Evolutionary conservation across 768 basidiomycete genomes (phyloP).

Genomic region (Lyophyllum atratum): DNA sequence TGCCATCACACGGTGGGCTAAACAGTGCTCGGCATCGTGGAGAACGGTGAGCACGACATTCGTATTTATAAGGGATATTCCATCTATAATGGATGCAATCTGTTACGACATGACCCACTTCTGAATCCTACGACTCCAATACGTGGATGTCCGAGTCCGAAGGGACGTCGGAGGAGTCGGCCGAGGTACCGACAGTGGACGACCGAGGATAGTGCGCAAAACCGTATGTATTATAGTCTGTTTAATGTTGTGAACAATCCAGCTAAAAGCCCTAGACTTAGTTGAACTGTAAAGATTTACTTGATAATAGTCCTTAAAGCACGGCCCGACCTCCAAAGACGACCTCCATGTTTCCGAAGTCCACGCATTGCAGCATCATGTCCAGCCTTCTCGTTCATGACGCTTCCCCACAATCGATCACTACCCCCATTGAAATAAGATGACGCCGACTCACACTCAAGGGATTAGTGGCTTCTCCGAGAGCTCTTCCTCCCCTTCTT

Average conservation of each 20-base stretch:
- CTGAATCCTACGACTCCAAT: not conserved
- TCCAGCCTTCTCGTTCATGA: not conserved
- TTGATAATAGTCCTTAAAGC: not conserved
- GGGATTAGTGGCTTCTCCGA: slow-evolving; percentile 1
- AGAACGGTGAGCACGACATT: not conserved
- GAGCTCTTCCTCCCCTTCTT: not conserved
- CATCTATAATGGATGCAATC: too few relatives aligned
- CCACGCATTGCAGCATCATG: not conserved
- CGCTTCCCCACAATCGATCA: not conserved
- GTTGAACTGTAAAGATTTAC: not conserved
- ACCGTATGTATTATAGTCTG: not conserved
- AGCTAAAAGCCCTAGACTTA: not conserved
- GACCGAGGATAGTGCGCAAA: not conserved
- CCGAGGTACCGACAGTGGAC: not conserved
- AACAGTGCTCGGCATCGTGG: not conserved
- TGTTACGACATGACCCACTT: not conserved
- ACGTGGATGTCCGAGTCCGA: not conserved
- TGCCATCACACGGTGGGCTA: not conserved
- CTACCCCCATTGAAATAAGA: not conserved
- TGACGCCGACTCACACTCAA: not conserved
- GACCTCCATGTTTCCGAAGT: not conserved
- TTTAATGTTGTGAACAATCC: not conserved
- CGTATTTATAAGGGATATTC: too few relatives aligned
- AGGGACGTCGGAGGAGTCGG: not conserved
- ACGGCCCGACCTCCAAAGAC: not conserved